Evolutionary conservation across 208 protist genomes (phyloP).

Genomic region (Trypanosoma avium): DNA sequence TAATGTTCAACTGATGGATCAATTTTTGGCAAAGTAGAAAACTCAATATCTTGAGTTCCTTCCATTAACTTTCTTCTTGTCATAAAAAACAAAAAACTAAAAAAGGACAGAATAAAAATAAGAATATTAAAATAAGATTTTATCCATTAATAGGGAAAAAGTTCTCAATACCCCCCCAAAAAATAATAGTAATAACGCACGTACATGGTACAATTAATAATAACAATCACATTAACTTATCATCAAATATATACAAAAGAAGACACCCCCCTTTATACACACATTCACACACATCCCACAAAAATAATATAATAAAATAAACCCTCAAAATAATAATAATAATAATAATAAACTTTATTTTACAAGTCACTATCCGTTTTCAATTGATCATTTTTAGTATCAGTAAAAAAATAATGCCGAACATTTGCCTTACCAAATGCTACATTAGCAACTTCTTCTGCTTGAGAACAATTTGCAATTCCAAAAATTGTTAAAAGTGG

Average conservation of each 20-base stretch:
- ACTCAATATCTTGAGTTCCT: not conserved
- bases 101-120: not conserved
- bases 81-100: not conserved
- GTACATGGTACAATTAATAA: too few species aligned
- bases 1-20: constrained; percentile 70
- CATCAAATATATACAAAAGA: not conserved
- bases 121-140: constrained; percentile 1
- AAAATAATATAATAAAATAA: not conserved
- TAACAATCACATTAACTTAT: too few species aligned
- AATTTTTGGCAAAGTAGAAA: constrained; percentile 25
- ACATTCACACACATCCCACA: not conserved
- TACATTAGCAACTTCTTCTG: constrained; percentile 47
- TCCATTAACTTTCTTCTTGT: not conserved
- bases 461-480: constrained; percentile 30
- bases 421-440: constrained; percentile 35
- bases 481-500: constrained; percentile 75
- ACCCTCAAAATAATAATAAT: not conserved
- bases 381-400: too few species aligned
- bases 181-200: too few species aligned
- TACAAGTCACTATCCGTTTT: constrained; percentile 6
- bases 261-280: not conserved
- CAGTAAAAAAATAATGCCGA: constrained; percentile 50
- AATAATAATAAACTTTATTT: not conserved
- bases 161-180: too few species aligned
- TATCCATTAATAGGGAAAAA: too few species aligned